Evolutionary conservation across 2,329 filamentous ascomycete genomes (phyloP), one percentile per base, ranked within the genome.

Genomic region (Coniochaeta hoffmannii): DNA sequence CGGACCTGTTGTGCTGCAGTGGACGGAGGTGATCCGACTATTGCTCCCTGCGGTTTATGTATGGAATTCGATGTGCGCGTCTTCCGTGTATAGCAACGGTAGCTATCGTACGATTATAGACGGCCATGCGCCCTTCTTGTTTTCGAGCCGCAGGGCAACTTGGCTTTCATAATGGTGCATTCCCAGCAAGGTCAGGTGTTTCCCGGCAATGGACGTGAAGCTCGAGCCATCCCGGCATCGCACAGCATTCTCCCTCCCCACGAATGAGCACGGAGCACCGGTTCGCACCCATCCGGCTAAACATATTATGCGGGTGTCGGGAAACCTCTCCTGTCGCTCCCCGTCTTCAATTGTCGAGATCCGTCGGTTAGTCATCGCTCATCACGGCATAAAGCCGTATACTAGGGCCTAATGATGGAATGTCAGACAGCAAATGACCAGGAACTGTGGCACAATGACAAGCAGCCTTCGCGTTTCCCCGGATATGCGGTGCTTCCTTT

Each of bases 401-500:
- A 38, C 5, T 38, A 17, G n/a, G 36, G 11, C 10, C 17, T n/a
- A 19, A 17, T n/a, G n/a, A 4, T 35, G 11, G 5, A 15, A 14
- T 35, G 32, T 35, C 15, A 38, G n/a, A n/a, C n/a, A 19, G 12
- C 3, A 5, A 38, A 38, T 38, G 4, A 38, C 3, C 12, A 12
- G 38, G 26, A 44, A 5, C 38, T 44, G 2, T 10, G 12, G 22
- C 19, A 44, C 38, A 36, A 8, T 26, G 24, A 46, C 41, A 46
- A 22, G n/a, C n/a, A n/a, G n/a, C n/a, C 26, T 46, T 22, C 22
- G 19, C 41, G 10, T 46, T 28, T 46, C 41, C 41, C 41, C 41
- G 41, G 41, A 46, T 46, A 24, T 46, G 41, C 41, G 15, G 41
- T 46, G 41, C 41, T 46, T 46, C 41, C 41, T 46, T 26, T 46